Evolutionary conservation across 2,329 filamentous ascomycete genomes (phyloP).

Genomic region (Hawksworthiomyces lignivorus): DNA sequence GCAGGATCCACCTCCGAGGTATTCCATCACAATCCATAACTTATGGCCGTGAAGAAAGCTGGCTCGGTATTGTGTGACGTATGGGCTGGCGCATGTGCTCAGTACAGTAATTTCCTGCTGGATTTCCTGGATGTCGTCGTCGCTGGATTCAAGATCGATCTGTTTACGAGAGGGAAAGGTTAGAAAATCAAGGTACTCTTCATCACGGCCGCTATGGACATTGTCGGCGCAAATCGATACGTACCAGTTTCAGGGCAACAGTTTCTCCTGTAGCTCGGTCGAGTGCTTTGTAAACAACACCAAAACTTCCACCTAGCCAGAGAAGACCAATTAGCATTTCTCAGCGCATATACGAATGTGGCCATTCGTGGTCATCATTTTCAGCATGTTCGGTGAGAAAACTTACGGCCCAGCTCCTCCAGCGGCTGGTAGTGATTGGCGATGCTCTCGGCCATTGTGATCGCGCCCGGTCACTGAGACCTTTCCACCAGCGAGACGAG

Average conservation of each 20-base stretch:
- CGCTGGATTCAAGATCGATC: slow-evolving; percentile 98
- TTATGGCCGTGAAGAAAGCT: slow-evolving; percentile 96
- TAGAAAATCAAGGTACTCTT: too few relatives aligned
- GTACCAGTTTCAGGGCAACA: slow-evolving; percentile 92
- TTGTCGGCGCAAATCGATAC: slow-evolving; percentile 26
- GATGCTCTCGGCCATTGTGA: slow-evolving; percentile 53
- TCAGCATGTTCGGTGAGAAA: neutral
- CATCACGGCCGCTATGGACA: too few relatives aligned
- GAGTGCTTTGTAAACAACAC: slow-evolving; percentile 93
- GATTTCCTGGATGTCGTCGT: slow-evolving; percentile 97
- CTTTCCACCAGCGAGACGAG: neutral
- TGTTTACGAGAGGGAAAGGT: slow-evolving; percentile 30
- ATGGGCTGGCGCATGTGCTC: slow-evolving; percentile 88
- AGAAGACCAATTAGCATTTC: slow-evolving; percentile 1
- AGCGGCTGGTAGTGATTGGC: slow-evolving; percentile 88
- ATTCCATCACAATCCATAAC: slow-evolving; percentile 99
- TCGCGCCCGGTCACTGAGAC: slow-evolving; percentile 8
- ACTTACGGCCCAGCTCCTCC: slow-evolving; percentile 83
- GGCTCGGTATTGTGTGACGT: slow-evolving; percentile 92
- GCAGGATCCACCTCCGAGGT: slow-evolving; percentile 88
- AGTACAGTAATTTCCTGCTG: slow-evolving; percentile 94
- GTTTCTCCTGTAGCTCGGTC: slow-evolving; percentile 84
- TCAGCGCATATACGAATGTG: neutral
- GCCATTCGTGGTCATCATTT: neutral
- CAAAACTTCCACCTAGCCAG: slow-evolving; percentile 77